Conservation (phyloP, 2,329 filamentous ascomycete genomes). For the Stemphylium vesicarium region DNA sequence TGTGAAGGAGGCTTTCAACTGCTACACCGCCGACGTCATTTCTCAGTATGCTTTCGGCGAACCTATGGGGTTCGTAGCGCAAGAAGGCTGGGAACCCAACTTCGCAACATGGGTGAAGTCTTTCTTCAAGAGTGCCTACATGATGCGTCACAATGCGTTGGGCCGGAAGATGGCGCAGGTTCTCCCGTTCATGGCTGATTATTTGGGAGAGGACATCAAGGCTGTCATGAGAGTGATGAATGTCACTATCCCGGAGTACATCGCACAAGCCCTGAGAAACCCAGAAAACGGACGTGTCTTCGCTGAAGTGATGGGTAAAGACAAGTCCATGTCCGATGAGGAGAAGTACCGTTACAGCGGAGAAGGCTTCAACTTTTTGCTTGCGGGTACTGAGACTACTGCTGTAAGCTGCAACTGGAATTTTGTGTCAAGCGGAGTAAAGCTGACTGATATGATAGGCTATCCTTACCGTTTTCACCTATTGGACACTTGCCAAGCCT, state of each 20-base stretch:
- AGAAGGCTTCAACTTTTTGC: conserved; percentile 35
- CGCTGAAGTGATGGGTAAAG: conserved; percentile 27
- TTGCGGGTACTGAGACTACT: conserved; percentile 36
- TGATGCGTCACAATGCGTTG: conserved; percentile 36
- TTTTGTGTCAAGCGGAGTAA: neutral
- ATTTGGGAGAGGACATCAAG: conserved; percentile 35
- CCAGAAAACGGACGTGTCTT: conserved; percentile 36
- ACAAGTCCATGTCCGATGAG: conserved; percentile 27
- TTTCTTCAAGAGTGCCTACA: conserved; percentile 35
- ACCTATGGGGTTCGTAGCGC: conserved; percentile 35
- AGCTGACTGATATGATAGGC: conserved; percentile 29
- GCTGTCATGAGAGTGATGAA: conserved; percentile 36
- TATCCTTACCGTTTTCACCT: conserved; percentile 42
- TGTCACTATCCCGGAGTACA: conserved; percentile 33
- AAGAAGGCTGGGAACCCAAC: conserved; percentile 38
- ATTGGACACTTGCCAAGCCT: conserved; percentile 44
- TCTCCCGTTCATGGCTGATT: conserved; percentile 35
- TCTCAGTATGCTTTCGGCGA: conserved; percentile 37
- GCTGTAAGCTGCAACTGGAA: conserved; percentile 21
- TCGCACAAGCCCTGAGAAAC: conserved; percentile 29
- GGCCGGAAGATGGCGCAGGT: conserved; percentile 32
- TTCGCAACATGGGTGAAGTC: conserved; percentile 36
- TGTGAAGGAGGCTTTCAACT: conserved; percentile 38
- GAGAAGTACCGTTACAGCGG: conserved; percentile 33
- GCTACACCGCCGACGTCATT: conserved; percentile 36